Base-by-base conservation (phyloP, 225 moss, liverwort and hornwort genomes). In the Sphagnum tenellum region DNA sequence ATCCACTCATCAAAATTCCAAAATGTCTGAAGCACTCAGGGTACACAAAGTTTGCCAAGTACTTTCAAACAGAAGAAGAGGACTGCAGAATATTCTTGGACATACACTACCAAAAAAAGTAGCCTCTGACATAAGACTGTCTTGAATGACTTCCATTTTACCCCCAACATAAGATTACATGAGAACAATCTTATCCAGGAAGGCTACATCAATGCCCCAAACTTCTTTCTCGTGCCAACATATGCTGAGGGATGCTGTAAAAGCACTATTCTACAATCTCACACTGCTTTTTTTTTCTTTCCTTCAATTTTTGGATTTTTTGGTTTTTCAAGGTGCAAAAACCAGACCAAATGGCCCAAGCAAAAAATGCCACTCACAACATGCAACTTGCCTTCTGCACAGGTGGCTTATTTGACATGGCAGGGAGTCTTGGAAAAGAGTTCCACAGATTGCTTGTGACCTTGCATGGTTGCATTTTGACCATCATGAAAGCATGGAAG, bases 401-500 rank as follows among this genome's bases (percentile, higher is more conserved):
- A 73, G 71, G 63, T n/a, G 29, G 29, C 29, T 29, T 29, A 29
- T 29, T 29, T 64, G 75, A 59, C 77, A 70, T 69, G 65, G 77
- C 64, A 82, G 73, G 66, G 44, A 29, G 29, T 0, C 29, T 73
- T 60, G 72, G 55, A 46, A 55, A 69, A 70, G 69, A 69, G 63
- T 66, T 69, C 67, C 70, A 77, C 72, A 67, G 66, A 67, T 76
- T 83, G 77, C 67, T 77, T 49, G 74, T 76, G 70, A 74, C 69
- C 83, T 84, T 74, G 75, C 83, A 79, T 76, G 79, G 77, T 69
- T 74, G 64, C 65, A 29, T 29, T 69, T 66, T 77, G 70, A 6
- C 74, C 74, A 80, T 77, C 75, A 84, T 77, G 80, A 80, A 72
- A 60, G 73, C 72, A 69, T 29, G 0, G 73, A 66, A 9, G 52